Base-by-base conservation (phyloP, 2,329 filamentous ascomycete genomes). In the Volutella citrinella region DNA sequence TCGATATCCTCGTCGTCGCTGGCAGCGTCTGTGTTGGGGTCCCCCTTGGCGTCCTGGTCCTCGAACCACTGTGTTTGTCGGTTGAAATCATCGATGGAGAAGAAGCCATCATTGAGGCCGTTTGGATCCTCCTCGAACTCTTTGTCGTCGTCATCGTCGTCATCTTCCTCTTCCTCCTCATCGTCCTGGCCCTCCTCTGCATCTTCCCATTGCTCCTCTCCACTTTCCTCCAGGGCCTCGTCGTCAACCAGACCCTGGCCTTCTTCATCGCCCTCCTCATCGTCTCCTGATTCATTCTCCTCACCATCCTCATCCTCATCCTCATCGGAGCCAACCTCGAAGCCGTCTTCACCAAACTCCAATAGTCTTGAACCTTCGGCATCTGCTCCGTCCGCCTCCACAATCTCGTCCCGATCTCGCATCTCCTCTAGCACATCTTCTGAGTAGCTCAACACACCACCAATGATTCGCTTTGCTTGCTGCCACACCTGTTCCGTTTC, bases 81-180 rank as follows among this genome's bases (percentile, higher is more conserved):
- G 70, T 98, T 98, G 75, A 98, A 98, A 40, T 94, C 82, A 53
- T 97, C 90, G 52, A 98, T 91, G 12, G 88, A 95, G 66, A 98
- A 98, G 68, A 98, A 98, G 6, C 89, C 91, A 56, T 98, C 93
- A 54, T 98, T 97, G 19, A 98, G 77, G 7, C 89, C 88, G 55
- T 93, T 74, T 5, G 81, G 80, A 54, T 97, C 72, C 5, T 71
- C 66, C 10, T 64, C 63, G 2, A 66, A 69, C 4, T 73, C 71
- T 1, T 73, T 70, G 1, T 69, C 68, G 0, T 63, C 59, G 2
- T 66, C 65, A 2, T 68, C 65, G 1, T 61, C 63, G 5, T 68
- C 61, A 0, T 64, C 58, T 5, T 63, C 63, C 3, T 64, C 59
- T 5, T 57, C 57, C 0, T 63, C 60, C 0, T 64, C 61, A 1